phyloP scores from a whole-genome alignment of 2,329 filamentous ascomycete genomes.

The Stagonosporopsis vannaccii region DNA sequence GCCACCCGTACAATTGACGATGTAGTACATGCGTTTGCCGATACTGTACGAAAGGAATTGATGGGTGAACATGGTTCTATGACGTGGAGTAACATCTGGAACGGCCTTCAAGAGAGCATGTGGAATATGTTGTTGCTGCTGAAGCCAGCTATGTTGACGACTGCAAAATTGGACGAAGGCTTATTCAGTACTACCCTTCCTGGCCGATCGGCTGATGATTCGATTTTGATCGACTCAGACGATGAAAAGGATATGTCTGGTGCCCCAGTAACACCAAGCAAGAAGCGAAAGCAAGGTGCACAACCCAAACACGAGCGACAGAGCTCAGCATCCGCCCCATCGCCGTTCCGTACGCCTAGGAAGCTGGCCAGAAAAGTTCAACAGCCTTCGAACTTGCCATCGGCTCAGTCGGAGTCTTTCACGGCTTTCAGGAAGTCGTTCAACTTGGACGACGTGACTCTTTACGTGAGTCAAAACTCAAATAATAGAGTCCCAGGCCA shows the following conservation, averaged over 20 bases:
- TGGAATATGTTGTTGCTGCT: conserved; percentile 48
- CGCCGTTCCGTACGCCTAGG: conserved; percentile 8
- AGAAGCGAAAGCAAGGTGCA: conserved; percentile 38
- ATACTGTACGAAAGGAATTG: conserved; percentile 61
- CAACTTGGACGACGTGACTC: conserved; percentile 40
- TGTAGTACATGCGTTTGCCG: conserved; percentile 65
- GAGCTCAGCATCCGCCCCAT: not conserved
- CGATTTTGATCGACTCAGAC: conserved; percentile 31
- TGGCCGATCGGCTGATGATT: conserved; percentile 21
- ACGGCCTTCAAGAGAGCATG: conserved; percentile 60
- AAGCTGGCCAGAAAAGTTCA: not conserved
- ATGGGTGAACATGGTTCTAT: conserved; percentile 56
- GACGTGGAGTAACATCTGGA: conserved; percentile 55
- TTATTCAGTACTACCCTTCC: conserved; percentile 16
- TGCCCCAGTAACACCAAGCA: conserved; percentile 32
- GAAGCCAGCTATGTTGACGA: conserved; percentile 35
- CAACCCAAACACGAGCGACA: conserved; percentile 14
- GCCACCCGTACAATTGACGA: conserved; percentile 70
- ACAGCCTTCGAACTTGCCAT: not conserved
- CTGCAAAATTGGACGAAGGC: conserved; percentile 21
- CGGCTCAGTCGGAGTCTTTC: conserved; percentile 3
- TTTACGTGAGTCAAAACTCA: conserved; percentile 32
- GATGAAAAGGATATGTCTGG: not conserved
- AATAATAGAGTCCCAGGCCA: conserved; percentile 43
- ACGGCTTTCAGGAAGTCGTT: conserved; percentile 23